Conservation (phyloP, 2,329 filamentous ascomycete species). For the Aphanoascus verrucosus region DNA sequence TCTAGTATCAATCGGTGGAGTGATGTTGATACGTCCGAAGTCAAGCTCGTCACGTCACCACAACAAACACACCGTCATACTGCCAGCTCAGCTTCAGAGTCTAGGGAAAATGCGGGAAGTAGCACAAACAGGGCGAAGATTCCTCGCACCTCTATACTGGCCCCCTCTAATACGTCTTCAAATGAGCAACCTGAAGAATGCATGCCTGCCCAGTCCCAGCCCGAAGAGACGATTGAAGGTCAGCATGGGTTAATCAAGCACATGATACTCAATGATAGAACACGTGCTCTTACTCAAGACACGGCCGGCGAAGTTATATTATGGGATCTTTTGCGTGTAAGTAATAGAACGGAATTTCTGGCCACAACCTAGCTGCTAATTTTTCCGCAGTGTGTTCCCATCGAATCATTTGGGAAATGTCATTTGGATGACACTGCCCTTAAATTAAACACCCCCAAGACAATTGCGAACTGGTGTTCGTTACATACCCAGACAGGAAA, state of each 20-base stretch:
- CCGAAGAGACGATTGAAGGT: constrained; percentile 78
- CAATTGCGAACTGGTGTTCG: constrained; percentile 90
- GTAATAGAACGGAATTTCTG: too few relatives aligned
- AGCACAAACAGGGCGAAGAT: constrained; percentile 46
- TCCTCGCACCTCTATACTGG: constrained; percentile 63
- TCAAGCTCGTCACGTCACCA: constrained; percentile 46
- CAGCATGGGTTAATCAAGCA: constrained; percentile 94
- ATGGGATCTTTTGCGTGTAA: constrained; percentile 83
- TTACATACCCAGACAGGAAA: constrained; percentile 89
- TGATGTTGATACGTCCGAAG: constrained; percentile 69
- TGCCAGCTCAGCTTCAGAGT: constrained; percentile 34
- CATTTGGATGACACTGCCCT: constrained; percentile 87
- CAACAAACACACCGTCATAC: constrained; percentile 38
- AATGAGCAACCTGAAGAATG: constrained; percentile 47
- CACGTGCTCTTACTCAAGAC: constrained; percentile 79
- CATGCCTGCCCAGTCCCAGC: constrained; percentile 56
- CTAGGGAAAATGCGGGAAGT: constrained; percentile 15
- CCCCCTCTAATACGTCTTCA: constrained; percentile 71
- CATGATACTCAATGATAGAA: constrained; percentile 78
- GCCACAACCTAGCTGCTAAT: too few relatives aligned
- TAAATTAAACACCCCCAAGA: constrained; percentile 76
- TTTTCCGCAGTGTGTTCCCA: constrained; percentile 59
- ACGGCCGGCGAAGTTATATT: constrained; percentile 89
- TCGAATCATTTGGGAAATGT: constrained; percentile 86
- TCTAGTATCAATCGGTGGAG: constrained; percentile 89